A percentile compares a stretch with the other conserved stretches of the same genome.
These are phyloP conservation scores for Botrytis aclada DNA, from an alignment of 2,329 filamentous ascomycete species.

Conservation along the genomic window DNA sequence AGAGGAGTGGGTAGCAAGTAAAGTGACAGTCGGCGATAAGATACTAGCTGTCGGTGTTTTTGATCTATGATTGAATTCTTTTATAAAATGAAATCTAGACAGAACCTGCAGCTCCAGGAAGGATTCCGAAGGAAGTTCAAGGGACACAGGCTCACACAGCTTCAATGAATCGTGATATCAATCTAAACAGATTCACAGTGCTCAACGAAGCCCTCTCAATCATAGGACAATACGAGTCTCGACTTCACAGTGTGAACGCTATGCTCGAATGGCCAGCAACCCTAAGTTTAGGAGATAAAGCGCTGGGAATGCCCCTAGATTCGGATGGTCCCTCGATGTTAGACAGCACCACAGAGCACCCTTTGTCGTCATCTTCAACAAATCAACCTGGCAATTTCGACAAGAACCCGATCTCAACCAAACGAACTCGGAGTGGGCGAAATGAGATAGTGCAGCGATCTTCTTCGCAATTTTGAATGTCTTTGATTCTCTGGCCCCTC, in stretches of 20 bases:
- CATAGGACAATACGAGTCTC: constrained; percentile 2
- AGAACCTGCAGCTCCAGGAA: too few species aligned
- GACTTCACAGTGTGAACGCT: not conserved
- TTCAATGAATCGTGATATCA: not conserved
- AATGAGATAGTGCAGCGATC: constrained; percentile 6
- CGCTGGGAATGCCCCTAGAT: constrained; percentile 1
- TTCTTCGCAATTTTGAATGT: not conserved
- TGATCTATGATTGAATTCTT: not conserved
- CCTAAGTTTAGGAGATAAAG: not conserved
- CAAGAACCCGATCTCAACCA: constrained; percentile 1
- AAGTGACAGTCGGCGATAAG: not conserved
- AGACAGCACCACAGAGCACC: constrained; percentile 5
- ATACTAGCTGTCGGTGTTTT: not conserved
- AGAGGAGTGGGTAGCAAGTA: constrained; percentile 5
- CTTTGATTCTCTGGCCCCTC: not conserved
- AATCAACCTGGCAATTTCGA: not conserved
- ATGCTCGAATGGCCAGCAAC: not conserved
- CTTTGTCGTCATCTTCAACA: constrained; percentile 18
- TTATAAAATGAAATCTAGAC: not conserved
- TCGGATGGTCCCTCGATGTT: constrained; percentile 10
- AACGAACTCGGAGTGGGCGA: not conserved
- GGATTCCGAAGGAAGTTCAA: not conserved
- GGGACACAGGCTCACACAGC: not conserved
- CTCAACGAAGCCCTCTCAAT: not conserved
- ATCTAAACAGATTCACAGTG: not conserved